A percentile compares a stretch with the other conserved stretches of the same genome.
Conservation (phyloP, 805 yeast genomes). For the Maudiozyma saulgeensis region DNA sequence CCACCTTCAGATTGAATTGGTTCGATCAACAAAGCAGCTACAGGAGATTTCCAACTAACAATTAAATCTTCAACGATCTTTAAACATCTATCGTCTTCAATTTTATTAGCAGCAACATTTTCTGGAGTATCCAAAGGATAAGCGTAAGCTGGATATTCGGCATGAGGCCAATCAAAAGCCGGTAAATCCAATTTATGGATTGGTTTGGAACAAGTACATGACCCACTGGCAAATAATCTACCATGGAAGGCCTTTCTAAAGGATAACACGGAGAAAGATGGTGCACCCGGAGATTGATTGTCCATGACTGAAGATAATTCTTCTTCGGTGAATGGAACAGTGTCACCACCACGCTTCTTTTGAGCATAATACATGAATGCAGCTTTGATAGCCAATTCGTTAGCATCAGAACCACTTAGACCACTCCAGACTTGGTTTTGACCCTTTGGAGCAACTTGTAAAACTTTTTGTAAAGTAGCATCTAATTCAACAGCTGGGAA, state of each 20-base stretch:
- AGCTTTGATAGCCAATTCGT: slow-evolving; percentile 63
- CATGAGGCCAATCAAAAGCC: slow-evolving; percentile 94
- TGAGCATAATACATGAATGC: slow-evolving; percentile 58
- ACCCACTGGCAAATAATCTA: slow-evolving; percentile 82
- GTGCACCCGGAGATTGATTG: slow-evolving; percentile 80
- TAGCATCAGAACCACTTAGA: slow-evolving; percentile 59
- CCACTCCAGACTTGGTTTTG: slow-evolving; percentile 54
- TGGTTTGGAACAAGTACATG: slow-evolving; percentile 89
- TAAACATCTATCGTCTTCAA: slow-evolving; percentile 78
- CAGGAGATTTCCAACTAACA: slow-evolving; percentile 58
- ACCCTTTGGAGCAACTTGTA: slow-evolving; percentile 59
- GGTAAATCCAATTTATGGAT: slow-evolving; percentile 90
- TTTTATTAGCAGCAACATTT: slow-evolving; percentile 49
- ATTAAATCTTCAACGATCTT: slow-evolving; percentile 64
- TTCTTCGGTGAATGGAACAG: slow-evolving; percentile 50
- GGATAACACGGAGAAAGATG: slow-evolving; percentile 75
- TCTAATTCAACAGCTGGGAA: slow-evolving; percentile 52
- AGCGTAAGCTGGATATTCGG: slow-evolving; percentile 76
- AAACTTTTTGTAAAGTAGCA: slow-evolving; percentile 37
- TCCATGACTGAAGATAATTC: slow-evolving; percentile 71
- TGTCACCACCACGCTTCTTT: slow-evolving; percentile 53
- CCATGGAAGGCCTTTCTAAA: slow-evolving; percentile 92
- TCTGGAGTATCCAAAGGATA: slow-evolving; percentile 74
- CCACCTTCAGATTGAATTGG: slow-evolving; percentile 79
- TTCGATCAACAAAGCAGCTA: slow-evolving; percentile 84